Evolutionary conservation across 306 rosid species (phyloP).

Genomic region (Cucurbita pepo): DNA sequence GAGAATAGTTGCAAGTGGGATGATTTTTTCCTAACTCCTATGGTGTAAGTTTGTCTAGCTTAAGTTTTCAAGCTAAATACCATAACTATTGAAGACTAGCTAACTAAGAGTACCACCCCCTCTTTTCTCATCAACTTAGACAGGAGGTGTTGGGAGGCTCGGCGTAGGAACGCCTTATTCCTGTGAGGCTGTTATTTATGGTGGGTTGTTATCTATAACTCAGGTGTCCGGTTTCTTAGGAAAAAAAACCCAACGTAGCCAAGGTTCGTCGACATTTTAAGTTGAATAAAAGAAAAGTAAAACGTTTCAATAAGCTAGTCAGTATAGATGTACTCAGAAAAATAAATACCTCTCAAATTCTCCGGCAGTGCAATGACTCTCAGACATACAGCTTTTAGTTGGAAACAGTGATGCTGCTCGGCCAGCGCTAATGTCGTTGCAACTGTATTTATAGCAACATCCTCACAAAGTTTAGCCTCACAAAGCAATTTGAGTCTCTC

Average conservation of each 20-base stretch:
- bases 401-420: constrained; percentile 5
- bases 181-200: no score
- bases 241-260: background rate
- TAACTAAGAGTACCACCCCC: no score
- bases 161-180: no score
- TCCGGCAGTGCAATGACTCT: constrained; percentile 4
- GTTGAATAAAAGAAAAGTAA: background rate
- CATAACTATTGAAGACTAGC: no score
- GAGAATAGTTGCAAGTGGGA: no score
- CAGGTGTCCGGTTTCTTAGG: no score
- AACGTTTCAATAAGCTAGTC: background rate
- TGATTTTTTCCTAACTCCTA: no score
- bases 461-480: constrained; percentile 9
- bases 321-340: background rate
- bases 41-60: no score
- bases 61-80: no score
- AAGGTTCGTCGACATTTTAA: background rate
- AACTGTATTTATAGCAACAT: constrained; percentile 4
- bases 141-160: no score
- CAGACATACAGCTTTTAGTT: constrained; percentile 5
- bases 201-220: no score
- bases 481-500: constrained; percentile 6
- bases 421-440: constrained; percentile 6
- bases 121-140: no score
- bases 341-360: constrained; percentile 1